Percentiles rank a stretch among this genome's conserved stretches.
Conservation (phyloP, 208 protist genomes). For the Porcisia deanei region DNA sequence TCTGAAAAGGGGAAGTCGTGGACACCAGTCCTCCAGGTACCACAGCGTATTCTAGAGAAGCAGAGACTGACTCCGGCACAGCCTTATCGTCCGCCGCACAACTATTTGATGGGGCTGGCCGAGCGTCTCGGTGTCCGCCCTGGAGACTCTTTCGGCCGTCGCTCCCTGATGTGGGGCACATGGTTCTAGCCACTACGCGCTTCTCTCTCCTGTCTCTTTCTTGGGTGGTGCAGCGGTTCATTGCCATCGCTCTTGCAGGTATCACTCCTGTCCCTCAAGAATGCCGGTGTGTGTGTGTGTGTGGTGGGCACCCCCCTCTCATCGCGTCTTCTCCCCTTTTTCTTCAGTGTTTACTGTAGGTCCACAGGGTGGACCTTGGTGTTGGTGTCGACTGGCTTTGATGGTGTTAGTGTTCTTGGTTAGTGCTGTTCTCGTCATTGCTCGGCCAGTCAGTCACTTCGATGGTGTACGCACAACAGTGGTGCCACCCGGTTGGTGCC, state of each 20-base stretch:
- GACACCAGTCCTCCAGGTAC: slow-evolving; percentile 62
- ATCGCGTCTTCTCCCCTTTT: too few species aligned
- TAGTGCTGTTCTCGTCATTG: neutral
- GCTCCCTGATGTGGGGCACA: slow-evolving; percentile 88
- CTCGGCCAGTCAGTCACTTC: neutral
- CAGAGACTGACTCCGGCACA: slow-evolving; percentile 45
- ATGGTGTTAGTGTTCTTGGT: neutral
- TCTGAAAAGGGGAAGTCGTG: slow-evolving; percentile 20
- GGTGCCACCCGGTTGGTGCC: neutral
- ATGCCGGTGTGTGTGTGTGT: too few species aligned
- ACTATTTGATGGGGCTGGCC: slow-evolving; percentile 86
- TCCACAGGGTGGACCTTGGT: too few species aligned
- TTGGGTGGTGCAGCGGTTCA: neutral
- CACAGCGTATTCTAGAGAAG: slow-evolving; percentile 34
- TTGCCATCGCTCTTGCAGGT: neutral
- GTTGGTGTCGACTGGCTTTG: too few species aligned
- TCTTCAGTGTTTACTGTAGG: too few species aligned
- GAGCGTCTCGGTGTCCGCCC: slow-evolving; percentile 82
- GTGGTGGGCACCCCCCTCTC: too few species aligned
- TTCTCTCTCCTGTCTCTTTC: neutral
- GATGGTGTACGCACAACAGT: neutral
- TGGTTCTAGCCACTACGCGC: slow-evolving; percentile 59
- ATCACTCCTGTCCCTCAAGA: neutral
- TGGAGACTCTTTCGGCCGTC: slow-evolving; percentile 77
- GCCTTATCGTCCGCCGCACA: slow-evolving; percentile 71